phyloP scores from a whole-genome alignment of 768 basidiomycete species.

The Termitomyces sp. region DNA sequence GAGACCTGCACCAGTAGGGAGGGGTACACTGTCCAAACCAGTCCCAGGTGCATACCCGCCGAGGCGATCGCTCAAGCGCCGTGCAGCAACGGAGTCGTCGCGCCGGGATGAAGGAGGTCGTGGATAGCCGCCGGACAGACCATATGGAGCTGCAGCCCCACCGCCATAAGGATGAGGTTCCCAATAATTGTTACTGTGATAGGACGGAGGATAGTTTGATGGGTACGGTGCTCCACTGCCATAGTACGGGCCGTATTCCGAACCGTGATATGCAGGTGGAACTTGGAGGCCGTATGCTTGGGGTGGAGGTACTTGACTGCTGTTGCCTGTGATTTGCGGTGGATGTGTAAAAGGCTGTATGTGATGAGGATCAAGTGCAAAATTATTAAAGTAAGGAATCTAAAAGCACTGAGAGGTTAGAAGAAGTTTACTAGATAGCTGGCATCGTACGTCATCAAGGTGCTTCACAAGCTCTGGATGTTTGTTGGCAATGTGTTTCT shows the following conservation, averaged over 20 bases:
- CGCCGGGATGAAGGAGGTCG: constrained; percentile 42
- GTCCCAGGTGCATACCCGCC: constrained; percentile 62
- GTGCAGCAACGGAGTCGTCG: constrained; percentile 51
- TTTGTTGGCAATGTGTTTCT: constrained; percentile 96
- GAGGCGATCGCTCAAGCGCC: constrained; percentile 76
- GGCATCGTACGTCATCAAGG: constrained; percentile 72
- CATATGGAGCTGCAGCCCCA: constrained; percentile 31
- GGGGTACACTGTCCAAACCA: constrained; percentile 26
- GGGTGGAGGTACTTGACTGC: constrained; percentile 67
- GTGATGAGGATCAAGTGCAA: constrained; percentile 92
- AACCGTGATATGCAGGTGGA: constrained; percentile 38
- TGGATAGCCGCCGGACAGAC: constrained; percentile 27
- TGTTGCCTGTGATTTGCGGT: constrained; percentile 61
- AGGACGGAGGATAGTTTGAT: constrained; percentile 40
- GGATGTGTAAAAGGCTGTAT: constrained; percentile 83
- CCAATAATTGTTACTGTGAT: constrained; percentile 32
- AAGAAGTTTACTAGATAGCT: neutral
- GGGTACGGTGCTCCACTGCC: constrained; percentile 25
- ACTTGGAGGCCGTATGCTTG: constrained; percentile 82
- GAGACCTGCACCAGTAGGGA: constrained; percentile 66
- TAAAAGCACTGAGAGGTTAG: constrained; percentile 24
- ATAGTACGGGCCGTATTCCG: constrained; percentile 30
- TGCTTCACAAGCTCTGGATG: constrained; percentile 81
- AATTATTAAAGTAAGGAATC: constrained; percentile 92
- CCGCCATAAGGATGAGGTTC: constrained; percentile 37